Base-by-base conservation (phyloP, 176 grass and related monocot genomes). In the Bothriochloa decipiens region DNA sequence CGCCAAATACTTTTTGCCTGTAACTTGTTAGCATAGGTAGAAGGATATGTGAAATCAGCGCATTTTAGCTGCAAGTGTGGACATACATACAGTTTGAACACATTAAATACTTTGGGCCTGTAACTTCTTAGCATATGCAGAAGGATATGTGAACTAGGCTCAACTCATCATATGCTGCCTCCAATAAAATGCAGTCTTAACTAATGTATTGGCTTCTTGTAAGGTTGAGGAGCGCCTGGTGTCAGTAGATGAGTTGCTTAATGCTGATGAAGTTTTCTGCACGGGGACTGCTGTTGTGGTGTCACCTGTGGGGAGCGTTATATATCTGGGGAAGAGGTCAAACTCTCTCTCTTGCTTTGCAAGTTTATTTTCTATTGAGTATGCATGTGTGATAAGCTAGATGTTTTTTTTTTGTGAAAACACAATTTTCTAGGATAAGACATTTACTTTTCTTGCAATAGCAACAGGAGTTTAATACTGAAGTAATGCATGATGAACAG, bases 241-340 rank as follows among this genome's bases (percentile, higher is more conserved):
- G 25, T 85, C 88, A 43, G 88, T 97, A 49, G 95, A 97, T 71
- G 92, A 97, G 62, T 63, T 97, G 68, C 79, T 97, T 72, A 70
- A 91, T 2, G 92, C 95, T 42, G 90, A 97, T 79, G 95, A 97
- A 92, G 92, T 94, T 58, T 97, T 97, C 83, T 94, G 95, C 81
- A 92, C 95, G 8, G 92, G 95, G 66, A 92, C 95, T 70, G 95
- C 90, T 65, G 90, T 97, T 67, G 95, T 97, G 70, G 83, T 97
- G 45, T 94, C 95, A 32, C 90, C 92, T n/a, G 95, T 94, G 49
- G 95, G 95, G 70, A 92, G 95, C 74, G 91, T 97, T 47, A 91
- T 86, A 15, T 93, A 92, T 28, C 61, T 84, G 62, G 95, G 90
- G 29, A 88, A 89, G 84, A 92, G 90, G 92, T 94, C 27, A 78